Percentiles rank a stretch among this genome's conserved stretches.
These are phyloP conservation scores for Cryptococcus wingfieldii DNA, from an alignment of 1,284 basidiomycete genomes.

Conservation along the genomic window DNA sequence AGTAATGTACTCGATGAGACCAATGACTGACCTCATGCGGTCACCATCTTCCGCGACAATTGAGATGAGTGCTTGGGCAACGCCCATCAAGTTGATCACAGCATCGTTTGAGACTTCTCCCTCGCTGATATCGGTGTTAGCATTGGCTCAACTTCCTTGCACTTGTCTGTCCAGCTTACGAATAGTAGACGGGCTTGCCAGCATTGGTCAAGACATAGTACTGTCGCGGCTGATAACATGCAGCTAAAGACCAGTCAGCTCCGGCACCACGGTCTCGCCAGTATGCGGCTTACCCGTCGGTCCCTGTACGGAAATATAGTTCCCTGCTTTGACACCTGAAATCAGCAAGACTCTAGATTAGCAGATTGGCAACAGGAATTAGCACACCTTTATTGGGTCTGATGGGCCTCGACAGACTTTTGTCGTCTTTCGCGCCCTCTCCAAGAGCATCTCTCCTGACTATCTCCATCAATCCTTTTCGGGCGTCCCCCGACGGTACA, in stretches of 20 bases:
- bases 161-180: slow-evolving; percentile 51
- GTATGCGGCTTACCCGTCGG: background rate
- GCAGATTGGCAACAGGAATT: too few relatives aligned
- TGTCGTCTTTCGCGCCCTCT: background rate
- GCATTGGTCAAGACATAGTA: slow-evolving; percentile 92
- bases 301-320: background rate
- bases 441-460: slow-evolving; percentile 12
- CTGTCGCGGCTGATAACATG: slow-evolving; percentile 52
- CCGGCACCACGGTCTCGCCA: background rate
- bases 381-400: too few relatives aligned
- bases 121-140: too few relatives aligned
- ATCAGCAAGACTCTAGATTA: too few relatives aligned
- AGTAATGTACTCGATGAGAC: background rate
- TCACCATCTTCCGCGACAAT: slow-evolving; percentile 76
- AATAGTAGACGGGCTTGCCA: slow-evolving; percentile 86
- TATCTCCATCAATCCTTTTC: slow-evolving; percentile 18
- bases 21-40: slow-evolving; percentile 57
- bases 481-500: slow-evolving; percentile 8
- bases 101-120: slow-evolving; percentile 50
- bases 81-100: slow-evolving; percentile 75
- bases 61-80: slow-evolving; percentile 92
- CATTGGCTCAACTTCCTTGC: too few relatives aligned
- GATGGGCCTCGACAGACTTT: too few relatives aligned
- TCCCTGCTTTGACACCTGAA: too few relatives aligned
- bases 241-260: background rate